phyloP scores from a whole-genome alignment of 441 rosid species.

The Aquilaria agallochum region DNA sequence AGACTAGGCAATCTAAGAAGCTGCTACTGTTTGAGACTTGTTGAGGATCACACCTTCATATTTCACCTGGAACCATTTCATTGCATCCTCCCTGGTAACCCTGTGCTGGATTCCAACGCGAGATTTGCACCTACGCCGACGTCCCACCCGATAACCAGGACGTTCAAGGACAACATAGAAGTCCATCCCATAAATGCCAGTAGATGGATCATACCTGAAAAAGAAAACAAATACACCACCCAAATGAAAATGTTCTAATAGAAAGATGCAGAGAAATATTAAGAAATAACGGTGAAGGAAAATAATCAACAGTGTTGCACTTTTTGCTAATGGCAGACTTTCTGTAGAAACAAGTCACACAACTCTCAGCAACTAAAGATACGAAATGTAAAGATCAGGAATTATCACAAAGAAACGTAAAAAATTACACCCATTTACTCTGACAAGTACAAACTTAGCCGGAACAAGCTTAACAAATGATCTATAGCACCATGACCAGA shows the following conservation, averaged over 20 bases:
- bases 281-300: neutral
- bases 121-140: slow-evolving; percentile 81
- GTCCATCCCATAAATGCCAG: slow-evolving; percentile 93
- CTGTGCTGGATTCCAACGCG: slow-evolving; percentile 86
- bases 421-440: too few relatives aligned
- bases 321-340: too few relatives aligned
- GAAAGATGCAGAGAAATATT: neutral
- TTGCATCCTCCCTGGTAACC: slow-evolving; percentile 84
- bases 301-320: neutral
- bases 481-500: too few relatives aligned
- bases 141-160: slow-evolving; percentile 81
- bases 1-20: neutral
- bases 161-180: slow-evolving; percentile 83
- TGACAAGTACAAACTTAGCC: too few relatives aligned
- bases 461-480: too few relatives aligned
- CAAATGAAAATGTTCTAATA: neutral
- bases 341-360: too few relatives aligned
- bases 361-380: too few relatives aligned
- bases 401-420: too few relatives aligned
- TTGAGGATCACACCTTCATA: slow-evolving; percentile 90
- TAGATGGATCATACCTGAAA: slow-evolving; percentile 84
- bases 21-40: slow-evolving; percentile 57
- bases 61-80: slow-evolving; percentile 94
- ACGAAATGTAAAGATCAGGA: too few relatives aligned
- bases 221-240: neutral